phyloP scores from a whole-genome alignment of 2,329 filamentous ascomycete genomes.

The Ophiostoma himal-ulmi region DNA sequence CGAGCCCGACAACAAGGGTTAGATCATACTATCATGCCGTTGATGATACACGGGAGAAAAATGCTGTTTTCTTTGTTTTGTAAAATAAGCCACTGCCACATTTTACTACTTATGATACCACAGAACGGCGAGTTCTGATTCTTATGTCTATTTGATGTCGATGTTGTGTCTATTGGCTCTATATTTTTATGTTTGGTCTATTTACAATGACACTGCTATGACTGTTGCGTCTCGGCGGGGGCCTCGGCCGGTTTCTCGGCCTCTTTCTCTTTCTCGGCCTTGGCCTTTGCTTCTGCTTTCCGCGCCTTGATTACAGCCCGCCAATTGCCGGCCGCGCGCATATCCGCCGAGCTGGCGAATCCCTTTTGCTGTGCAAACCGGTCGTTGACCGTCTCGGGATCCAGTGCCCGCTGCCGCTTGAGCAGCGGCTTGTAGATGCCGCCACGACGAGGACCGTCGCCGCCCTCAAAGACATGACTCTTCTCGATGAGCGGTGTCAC shows the following conservation, averaged over 20 bases:
- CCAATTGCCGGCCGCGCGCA: slow-evolving; percentile 38
- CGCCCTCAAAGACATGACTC: slow-evolving; percentile 50
- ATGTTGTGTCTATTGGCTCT: background rate
- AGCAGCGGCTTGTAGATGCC: slow-evolving; percentile 53
- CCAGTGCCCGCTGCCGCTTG: slow-evolving; percentile 44
- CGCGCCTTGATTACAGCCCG: slow-evolving; percentile 30
- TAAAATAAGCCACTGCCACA: background rate
- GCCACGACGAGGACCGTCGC: slow-evolving; percentile 43
- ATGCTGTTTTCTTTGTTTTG: background rate
- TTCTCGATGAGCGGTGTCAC: slow-evolving; percentile 31
- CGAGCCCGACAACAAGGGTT: slow-evolving; percentile 38
- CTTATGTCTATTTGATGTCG: background rate
- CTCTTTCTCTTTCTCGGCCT: slow-evolving; percentile 16
- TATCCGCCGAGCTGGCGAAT: slow-evolving; percentile 47
- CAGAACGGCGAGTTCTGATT: slow-evolving; percentile 7
- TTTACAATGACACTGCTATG: background rate
- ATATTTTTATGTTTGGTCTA: background rate
- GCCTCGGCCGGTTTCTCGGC: background rate
- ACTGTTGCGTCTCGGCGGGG: background rate
- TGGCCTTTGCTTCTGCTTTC: slow-evolving; percentile 28
- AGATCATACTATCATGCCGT: background rate
- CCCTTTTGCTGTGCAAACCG: slow-evolving; percentile 58
- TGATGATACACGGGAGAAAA: background rate
- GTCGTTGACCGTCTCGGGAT: slow-evolving; percentile 53
- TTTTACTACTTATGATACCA: slow-evolving; percentile 17